These are phyloP conservation scores for barley (Hordeum vulgare) DNA, from an alignment of 176 grass and related monocot species.

Conservation along the genomic window DNA sequence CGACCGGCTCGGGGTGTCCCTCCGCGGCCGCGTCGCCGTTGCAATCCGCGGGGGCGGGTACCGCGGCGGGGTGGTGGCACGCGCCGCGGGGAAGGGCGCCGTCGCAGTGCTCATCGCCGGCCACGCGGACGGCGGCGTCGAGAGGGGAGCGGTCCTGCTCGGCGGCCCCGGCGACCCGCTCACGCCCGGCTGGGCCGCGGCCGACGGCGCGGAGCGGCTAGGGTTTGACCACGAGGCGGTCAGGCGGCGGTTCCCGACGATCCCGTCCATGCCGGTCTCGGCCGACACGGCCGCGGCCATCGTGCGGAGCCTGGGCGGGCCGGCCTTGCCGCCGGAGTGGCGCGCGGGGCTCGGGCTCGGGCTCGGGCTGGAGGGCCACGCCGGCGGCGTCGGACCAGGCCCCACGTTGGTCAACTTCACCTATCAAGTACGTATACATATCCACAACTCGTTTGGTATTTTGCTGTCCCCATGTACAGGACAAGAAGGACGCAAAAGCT, in stretches of 20 bases:
- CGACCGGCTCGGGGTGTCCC: slow-evolving; percentile 39
- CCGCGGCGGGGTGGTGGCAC: slow-evolving; percentile 61
- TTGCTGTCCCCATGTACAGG: background rate
- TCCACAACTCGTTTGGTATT: background rate
- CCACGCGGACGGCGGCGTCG: slow-evolving; percentile 55
- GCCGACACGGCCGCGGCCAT: slow-evolving; percentile 45
- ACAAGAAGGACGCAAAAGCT: background rate
- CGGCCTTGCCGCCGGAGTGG: slow-evolving; percentile 48
- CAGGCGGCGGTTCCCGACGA: slow-evolving; percentile 49
- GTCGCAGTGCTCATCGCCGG: slow-evolving; percentile 64
- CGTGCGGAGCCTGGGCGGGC: slow-evolving; percentile 49
- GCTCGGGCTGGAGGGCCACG: background rate
- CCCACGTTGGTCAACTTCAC: slow-evolving; percentile 80
- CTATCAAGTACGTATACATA: slow-evolving; percentile 42
- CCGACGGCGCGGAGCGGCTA: slow-evolving; percentile 39
- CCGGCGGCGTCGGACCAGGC: slow-evolving; percentile 51
- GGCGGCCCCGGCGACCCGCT: slow-evolving; percentile 71
- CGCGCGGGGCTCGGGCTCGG: background rate
- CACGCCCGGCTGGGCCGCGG: slow-evolving; percentile 78
- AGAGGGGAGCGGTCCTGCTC: slow-evolving; percentile 72
- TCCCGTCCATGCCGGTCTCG: slow-evolving; percentile 86
- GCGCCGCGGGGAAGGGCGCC: slow-evolving; percentile 56
- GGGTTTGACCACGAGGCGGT: slow-evolving; percentile 38
- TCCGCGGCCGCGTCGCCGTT: slow-evolving; percentile 46
- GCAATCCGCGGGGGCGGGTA: slow-evolving; percentile 52